Base-by-base conservation (phyloP, 495 filamentous ascomycete genomes). In the Podospora bellae-mahoneyi region DNA sequence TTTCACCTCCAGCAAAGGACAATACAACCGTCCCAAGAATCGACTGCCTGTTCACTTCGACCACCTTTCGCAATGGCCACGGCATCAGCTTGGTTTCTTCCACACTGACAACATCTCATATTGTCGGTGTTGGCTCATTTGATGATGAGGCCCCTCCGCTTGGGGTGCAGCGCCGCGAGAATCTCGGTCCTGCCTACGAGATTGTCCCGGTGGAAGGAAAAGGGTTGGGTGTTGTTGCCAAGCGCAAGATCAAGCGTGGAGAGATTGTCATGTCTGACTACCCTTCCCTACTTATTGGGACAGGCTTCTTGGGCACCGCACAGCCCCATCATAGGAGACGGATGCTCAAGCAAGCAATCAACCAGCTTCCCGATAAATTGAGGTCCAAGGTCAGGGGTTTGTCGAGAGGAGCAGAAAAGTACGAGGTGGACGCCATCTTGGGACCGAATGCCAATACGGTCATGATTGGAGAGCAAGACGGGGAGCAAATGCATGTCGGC, bases 251-350 rank as follows among this genome's bases (percentile, higher is more conserved):
- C 60, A 66, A 68, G 7, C 68, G 74, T 2, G 73, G 78, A 0
- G 78, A 81, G 57, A 75, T 75, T 62, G 66, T 83, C 59, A 78
- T 83, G 76, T 70, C 74, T 16, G 80, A 82, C 56, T 68, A 72
- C 53, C 80, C 80, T 5, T 68, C 77, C 0, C 5, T 83, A 3
- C 53, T 82, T 9, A 64, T 81, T 6, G 69, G 75, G 15, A 68
- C 78, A 16, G 60, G 68, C 6, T 80, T 82, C 44, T 68, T 81
- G n/a, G 68, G 65, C 5, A 67, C 71, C 0, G 67, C 74, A 2
- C 75, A 73, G 54, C 72, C 76, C 60, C 69, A 72, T 23, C 64
- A 75, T 39, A 75, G 80, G 16, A 66, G 80, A 23, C 56, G 67
- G 0, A 65, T 80, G 18, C 67, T 83, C 23, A 78, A 78, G 64